phyloP scores from a whole-genome alignment of 2,329 filamentous ascomycete species.

The Arthrobotrys musiformis region DNA sequence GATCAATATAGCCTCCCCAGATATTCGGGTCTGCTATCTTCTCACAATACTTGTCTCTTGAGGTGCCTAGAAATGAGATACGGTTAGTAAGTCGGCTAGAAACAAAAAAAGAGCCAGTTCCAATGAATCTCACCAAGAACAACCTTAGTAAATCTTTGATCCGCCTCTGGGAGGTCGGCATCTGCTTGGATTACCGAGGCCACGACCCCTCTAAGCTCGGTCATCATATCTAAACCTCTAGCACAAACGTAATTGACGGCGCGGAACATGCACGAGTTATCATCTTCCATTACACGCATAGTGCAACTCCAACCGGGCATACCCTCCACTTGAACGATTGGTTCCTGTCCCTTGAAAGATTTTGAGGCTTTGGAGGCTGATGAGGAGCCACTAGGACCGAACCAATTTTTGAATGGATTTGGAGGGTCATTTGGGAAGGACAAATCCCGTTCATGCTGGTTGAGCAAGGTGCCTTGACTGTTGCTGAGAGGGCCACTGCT shows the following conservation, averaged over 20 bases:
- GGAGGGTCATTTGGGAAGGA: slow-evolving; percentile 42
- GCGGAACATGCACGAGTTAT: slow-evolving; percentile 94
- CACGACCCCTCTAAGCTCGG: slow-evolving; percentile 78
- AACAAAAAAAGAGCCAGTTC: slow-evolving; percentile 3
- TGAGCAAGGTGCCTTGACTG: slow-evolving; percentile 49
- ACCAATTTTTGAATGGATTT: slow-evolving; percentile 52
- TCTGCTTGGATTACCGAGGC: slow-evolving; percentile 76
- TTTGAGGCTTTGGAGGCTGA: slow-evolving; percentile 26
- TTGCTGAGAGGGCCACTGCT: slow-evolving; percentile 55
- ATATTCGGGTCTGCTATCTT: slow-evolving; percentile 83
- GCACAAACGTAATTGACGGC: slow-evolving; percentile 85
- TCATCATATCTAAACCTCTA: slow-evolving; percentile 71
- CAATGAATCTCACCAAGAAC: slow-evolving; percentile 73
- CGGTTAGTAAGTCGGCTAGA: slow-evolving; percentile 63
- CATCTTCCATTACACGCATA: slow-evolving; percentile 88
- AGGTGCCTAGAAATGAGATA: slow-evolving; percentile 18
- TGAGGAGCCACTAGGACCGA: slow-evolving; percentile 8
- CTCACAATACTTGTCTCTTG: slow-evolving; percentile 74
- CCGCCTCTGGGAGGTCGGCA: slow-evolving; percentile 65
- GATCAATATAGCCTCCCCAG: slow-evolving; percentile 93
- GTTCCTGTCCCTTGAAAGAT: slow-evolving; percentile 68
- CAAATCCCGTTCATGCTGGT: slow-evolving; percentile 49
- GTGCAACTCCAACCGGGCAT: slow-evolving; percentile 65
- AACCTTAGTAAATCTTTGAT: slow-evolving; percentile 77
- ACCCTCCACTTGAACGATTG: slow-evolving; percentile 70